phyloP scores from a whole-genome alignment of 441 rosid species.

The Jatropha multifida region DNA sequence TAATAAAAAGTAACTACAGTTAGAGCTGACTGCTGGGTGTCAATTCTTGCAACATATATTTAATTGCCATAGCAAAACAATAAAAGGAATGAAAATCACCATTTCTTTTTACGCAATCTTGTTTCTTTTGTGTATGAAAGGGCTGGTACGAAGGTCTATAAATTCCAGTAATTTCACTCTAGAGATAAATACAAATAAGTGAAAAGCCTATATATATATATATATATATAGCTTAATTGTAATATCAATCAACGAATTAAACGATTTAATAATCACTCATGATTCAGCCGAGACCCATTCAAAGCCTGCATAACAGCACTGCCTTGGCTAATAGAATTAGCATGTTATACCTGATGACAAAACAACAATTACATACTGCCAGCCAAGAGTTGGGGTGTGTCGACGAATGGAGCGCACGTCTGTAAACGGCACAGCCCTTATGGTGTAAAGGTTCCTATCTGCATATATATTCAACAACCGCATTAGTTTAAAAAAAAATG shows the following conservation, averaged over 20 bases:
- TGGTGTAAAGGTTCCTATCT: conserved; percentile 91
- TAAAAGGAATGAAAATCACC: neutral
- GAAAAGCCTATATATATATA: neutral
- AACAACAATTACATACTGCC: conserved; percentile 93
- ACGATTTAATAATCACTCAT: neutral
- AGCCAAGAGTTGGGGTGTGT: conserved; percentile 88
- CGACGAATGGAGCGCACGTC: conserved; percentile 86
- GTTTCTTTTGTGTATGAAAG: neutral
- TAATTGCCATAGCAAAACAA: neutral
- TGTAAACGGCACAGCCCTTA: conserved; percentile 68
- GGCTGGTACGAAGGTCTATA: neutral
- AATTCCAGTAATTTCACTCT: neutral
- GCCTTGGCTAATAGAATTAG: neutral
- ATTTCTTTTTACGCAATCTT: too few relatives aligned
- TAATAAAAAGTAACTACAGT: neutral
- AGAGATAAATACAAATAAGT: neutral
- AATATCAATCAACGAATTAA: too few relatives aligned
- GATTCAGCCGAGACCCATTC: neutral
- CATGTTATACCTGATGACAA: conserved; percentile 70
- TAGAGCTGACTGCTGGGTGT: neutral
- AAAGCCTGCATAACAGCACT: neutral
- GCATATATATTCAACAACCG: conserved; percentile 19
- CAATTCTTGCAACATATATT: neutral
- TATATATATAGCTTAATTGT: too few relatives aligned
- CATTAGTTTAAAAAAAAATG: neutral